A percentile compares a stretch with the other conserved stretches of the same genome.
phyloP scores from a whole-genome alignment of 495 filamentous ascomycete species.

The Aspergillus affinis region DNA sequence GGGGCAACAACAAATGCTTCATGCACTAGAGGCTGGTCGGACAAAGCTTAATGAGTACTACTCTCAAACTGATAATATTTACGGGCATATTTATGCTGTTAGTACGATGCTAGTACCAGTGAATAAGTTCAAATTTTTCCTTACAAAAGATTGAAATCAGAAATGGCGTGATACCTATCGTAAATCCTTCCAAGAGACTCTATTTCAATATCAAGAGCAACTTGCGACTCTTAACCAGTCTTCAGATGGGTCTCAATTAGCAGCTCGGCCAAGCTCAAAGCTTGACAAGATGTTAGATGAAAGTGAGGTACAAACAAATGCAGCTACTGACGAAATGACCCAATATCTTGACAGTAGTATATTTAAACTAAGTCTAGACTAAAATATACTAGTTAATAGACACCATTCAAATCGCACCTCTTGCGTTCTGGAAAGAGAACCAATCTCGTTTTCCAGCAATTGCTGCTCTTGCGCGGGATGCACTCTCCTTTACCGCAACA shows the following conservation, averaged over 20 bases:
- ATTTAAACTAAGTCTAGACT: background rate
- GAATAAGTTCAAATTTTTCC: too few species aligned
- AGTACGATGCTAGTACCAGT: too few species aligned
- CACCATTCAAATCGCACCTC: background rate
- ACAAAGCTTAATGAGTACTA: too few species aligned
- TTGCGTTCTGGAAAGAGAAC: background rate
- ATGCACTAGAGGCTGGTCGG: too few species aligned
- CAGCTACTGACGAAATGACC: background rate
- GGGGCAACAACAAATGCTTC: too few species aligned
- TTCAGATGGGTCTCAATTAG: background rate
- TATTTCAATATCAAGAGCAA: background rate
- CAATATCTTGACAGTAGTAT: conserved; percentile 3
- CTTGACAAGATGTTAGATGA: background rate
- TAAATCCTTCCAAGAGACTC: too few species aligned
- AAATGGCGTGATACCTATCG: too few species aligned
- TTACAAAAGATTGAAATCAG: too few species aligned
- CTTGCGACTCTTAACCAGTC: background rate
- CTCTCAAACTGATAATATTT: too few species aligned
- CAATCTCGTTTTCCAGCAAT: background rate
- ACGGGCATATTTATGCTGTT: too few species aligned
- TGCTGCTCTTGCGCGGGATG: background rate
- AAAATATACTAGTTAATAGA: background rate
- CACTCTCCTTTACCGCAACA: background rate
- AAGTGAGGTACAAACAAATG: background rate
- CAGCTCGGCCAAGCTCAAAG: background rate